These are phyloP conservation scores for Chaetomiaceae sp. DNA, from an alignment of 2,329 filamentous ascomycete genomes.

Conservation along the genomic window DNA sequence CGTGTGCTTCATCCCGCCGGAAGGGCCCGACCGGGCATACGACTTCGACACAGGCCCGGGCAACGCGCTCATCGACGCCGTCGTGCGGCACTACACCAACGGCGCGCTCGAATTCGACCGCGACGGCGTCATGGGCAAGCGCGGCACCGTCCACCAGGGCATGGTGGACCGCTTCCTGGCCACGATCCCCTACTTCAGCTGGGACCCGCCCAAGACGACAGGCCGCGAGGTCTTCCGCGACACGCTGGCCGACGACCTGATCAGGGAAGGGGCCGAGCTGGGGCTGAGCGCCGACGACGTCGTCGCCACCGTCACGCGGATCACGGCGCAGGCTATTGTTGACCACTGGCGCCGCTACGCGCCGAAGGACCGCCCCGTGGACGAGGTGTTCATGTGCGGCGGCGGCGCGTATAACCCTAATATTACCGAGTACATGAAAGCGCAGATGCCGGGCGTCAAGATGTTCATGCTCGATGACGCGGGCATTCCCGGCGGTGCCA, in stretches of 20 bases:
- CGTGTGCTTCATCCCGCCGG: slow-evolving; percentile 53
- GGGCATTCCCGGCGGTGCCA: slow-evolving; percentile 49
- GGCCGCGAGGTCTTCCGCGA: slow-evolving; percentile 55
- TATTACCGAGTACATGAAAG: slow-evolving; percentile 47
- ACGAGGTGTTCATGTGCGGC: slow-evolving; percentile 56
- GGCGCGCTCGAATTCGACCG: slow-evolving; percentile 45
- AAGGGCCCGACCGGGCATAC: slow-evolving; percentile 35
- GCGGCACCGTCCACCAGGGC: slow-evolving; percentile 43
- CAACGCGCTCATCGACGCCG: slow-evolving; percentile 51
- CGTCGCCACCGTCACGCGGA: slow-evolving; percentile 52
- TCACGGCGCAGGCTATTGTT: slow-evolving; percentile 54
- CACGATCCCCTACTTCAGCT: slow-evolving; percentile 42
- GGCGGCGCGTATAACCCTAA: slow-evolving; percentile 53
- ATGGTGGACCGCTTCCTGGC: slow-evolving; percentile 47
- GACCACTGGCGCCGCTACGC: slow-evolving; percentile 42
- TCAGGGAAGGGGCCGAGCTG: slow-evolving; percentile 39
- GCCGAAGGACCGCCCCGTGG: slow-evolving; percentile 33
- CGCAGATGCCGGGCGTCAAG: slow-evolving; percentile 39
- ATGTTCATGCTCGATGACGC: slow-evolving; percentile 53
- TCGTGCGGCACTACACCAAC: slow-evolving; percentile 47
- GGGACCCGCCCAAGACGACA: slow-evolving; percentile 50
- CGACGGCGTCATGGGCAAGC: slow-evolving; percentile 44
- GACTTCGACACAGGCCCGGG: slow-evolving; percentile 53
- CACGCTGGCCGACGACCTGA: slow-evolving; percentile 46
- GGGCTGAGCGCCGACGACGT: slow-evolving; percentile 45